A percentile compares a stretch with the other conserved stretches of the same genome.
phyloP scores from a whole-genome alignment of 495 filamentous ascomycete species.

The Aspergillus taichungensis region DNA sequence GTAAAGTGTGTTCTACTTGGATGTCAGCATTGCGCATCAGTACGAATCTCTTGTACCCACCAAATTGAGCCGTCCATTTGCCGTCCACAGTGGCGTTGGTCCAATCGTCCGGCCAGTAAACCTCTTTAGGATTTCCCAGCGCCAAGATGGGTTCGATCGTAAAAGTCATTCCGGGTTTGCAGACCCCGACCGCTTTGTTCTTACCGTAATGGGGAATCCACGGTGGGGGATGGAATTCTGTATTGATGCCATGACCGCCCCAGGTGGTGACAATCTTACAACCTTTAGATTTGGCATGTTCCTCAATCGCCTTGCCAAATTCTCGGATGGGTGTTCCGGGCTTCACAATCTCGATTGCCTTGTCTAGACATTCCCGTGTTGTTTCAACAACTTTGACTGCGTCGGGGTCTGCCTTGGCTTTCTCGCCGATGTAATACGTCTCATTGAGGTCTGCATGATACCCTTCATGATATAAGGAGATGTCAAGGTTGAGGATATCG shows the following conservation, averaged over 20 bases:
- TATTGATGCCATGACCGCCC: slow-evolving; percentile 65
- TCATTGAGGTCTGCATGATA: slow-evolving; percentile 68
- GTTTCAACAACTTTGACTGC: slow-evolving; percentile 58
- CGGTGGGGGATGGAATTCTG: slow-evolving; percentile 58
- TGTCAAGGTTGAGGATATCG: slow-evolving; percentile 65
- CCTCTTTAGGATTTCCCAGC: slow-evolving; percentile 52
- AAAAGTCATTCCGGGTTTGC: slow-evolving; percentile 65
- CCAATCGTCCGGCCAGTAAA: slow-evolving; percentile 70
- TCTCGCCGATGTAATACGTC: slow-evolving; percentile 66
- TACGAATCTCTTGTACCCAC: slow-evolving; percentile 13
- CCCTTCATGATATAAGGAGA: slow-evolving; percentile 61
- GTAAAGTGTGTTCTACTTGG: slow-evolving; percentile 65
- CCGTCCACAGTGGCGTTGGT: slow-evolving; percentile 61
- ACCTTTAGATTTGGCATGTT: slow-evolving; percentile 52
- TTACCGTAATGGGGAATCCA: slow-evolving; percentile 66
- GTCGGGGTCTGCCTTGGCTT: slow-evolving; percentile 54
- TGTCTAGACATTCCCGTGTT: slow-evolving; percentile 53
- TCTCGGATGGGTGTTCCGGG: slow-evolving; percentile 61
- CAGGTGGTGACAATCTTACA: slow-evolving; percentile 60
- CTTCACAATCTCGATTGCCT: slow-evolving; percentile 60
- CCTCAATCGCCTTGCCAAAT: slow-evolving; percentile 60
- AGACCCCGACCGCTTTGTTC: slow-evolving; percentile 62
- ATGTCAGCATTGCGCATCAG: slow-evolving; percentile 4
- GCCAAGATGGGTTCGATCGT: slow-evolving; percentile 70
- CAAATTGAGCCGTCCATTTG: slow-evolving; percentile 60